Evolutionary conservation across 1,284 basidiomycete species (phyloP).

Genomic region (Rhodotorula sp.): DNA sequence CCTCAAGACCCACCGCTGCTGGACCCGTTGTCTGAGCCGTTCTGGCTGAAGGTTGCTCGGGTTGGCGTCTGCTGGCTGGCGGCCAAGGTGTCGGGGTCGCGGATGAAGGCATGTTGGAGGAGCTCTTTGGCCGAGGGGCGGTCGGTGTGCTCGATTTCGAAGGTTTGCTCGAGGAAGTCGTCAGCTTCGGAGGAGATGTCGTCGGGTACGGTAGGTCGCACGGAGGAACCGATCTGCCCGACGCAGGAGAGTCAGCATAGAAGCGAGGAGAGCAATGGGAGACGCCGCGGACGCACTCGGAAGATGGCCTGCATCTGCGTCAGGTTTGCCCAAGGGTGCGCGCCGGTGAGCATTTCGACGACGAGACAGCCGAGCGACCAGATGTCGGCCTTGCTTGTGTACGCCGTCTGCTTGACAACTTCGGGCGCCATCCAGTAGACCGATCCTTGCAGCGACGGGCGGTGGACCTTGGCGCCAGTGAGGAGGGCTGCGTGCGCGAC

Average conservation of each 20-base stretch:
- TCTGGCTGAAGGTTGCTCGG: conserved; percentile 35
- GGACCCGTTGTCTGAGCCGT: background rate
- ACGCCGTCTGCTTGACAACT: conserved; percentile 91
- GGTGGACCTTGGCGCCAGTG: conserved; percentile 71
- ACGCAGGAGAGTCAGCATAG: background rate
- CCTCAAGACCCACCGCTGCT: too few relatives aligned
- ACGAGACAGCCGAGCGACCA: conserved; percentile 98
- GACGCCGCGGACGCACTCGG: conserved; percentile 60
- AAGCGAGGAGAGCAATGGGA: background rate
- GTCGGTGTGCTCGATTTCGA: conserved; percentile 77
- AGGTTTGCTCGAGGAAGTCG: conserved; percentile 78
- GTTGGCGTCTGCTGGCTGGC: conserved; percentile 38
- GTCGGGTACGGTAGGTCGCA: conserved; percentile 76
- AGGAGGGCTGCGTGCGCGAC: conserved; percentile 61
- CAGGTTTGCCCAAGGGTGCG: conserved; percentile 94
- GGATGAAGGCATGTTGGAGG: conserved; percentile 63
- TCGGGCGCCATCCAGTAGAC: conserved; percentile 99
- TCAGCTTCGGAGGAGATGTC: conserved; percentile 84
- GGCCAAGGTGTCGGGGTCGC: conserved; percentile 8
- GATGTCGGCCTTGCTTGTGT: conserved; percentile 94
- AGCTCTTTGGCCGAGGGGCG: conserved; percentile 76
- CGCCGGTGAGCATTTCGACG: conserved; percentile 97
- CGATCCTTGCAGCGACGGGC: conserved; percentile 90
- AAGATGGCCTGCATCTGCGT: conserved; percentile 99
- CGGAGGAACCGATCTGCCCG: conserved; percentile 76